phyloP scores from a whole-genome alignment of 441 rosid species.

The Populus trichocarpa region DNA sequence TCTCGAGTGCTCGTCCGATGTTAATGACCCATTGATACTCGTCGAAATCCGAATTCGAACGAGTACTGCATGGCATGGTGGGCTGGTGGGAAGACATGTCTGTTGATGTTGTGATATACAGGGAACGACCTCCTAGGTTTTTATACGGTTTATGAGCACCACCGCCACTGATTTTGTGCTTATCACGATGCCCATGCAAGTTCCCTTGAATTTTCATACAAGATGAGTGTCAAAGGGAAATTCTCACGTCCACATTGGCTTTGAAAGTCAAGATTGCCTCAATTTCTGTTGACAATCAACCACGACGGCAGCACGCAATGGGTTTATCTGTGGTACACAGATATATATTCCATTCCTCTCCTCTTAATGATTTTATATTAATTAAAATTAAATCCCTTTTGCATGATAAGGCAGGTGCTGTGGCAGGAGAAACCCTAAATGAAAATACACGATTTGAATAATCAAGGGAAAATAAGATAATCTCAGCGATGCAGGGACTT shows the following conservation, averaged over 20 bases:
- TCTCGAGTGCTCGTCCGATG: slow-evolving; percentile 44
- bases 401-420: too few relatives aligned
- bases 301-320: neutral
- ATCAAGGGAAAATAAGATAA: neutral
- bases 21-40: slow-evolving; percentile 57
- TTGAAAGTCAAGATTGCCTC: neutral
- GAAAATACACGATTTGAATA: neutral
- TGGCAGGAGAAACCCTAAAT: neutral
- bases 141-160: neutral
- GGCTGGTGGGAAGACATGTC: slow-evolving; percentile 20
- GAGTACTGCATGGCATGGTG: slow-evolving; percentile 9
- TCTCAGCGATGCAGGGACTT: neutral
- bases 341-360: neutral
- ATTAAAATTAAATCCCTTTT: too few relatives aligned
- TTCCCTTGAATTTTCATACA: neutral
- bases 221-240: neutral
- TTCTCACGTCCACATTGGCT: neutral
- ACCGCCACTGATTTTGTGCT: neutral
- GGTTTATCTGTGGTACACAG: neutral
- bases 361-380: neutral
- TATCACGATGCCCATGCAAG: neutral
- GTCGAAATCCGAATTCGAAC: slow-evolving; percentile 36
- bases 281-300: neutral
- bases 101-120: neutral
- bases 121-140: neutral